phyloP scores from a whole-genome alignment of 306 rosid species.

The Cyclanthera cordifolia region DNA sequence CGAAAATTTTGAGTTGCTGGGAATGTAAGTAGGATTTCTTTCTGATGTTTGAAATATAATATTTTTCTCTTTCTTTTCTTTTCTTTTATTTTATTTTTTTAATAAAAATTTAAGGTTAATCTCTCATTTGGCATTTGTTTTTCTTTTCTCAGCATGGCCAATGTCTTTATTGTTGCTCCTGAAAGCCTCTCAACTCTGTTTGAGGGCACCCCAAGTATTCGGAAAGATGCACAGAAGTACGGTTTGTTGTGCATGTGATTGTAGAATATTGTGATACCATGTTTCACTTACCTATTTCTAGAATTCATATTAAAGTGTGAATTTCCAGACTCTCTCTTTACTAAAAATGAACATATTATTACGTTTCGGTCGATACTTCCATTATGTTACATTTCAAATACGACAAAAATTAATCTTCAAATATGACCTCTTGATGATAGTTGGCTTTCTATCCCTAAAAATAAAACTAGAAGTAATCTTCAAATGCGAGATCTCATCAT shows the following conservation, averaged over 20 bases:
- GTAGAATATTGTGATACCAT: neutral
- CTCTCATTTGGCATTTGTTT: conserved; percentile 6
- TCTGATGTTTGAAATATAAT: conserved; percentile 5
- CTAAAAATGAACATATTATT: too few relatives aligned
- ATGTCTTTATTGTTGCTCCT: conserved; percentile 96
- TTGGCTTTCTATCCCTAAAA: too few relatives aligned
- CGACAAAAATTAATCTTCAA: too few relatives aligned
- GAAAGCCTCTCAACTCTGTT: conserved; percentile 88
- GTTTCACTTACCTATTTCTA: too few relatives aligned
- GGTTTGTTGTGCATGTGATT: neutral
- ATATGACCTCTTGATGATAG: too few relatives aligned
- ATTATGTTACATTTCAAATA: too few relatives aligned
- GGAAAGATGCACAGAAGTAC: conserved; percentile 90
- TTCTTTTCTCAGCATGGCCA: conserved; percentile 60
- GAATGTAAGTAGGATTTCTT: conserved; percentile 58
- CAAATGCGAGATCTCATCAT: too few relatives aligned
- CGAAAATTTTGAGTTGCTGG: conserved; percentile 88
- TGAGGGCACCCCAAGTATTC: conserved; percentile 96
- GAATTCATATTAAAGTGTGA: too few relatives aligned
- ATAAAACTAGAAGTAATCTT: too few relatives aligned
- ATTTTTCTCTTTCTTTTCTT: too few relatives aligned
- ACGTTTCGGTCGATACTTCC: too few relatives aligned
- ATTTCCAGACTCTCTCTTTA: too few relatives aligned
- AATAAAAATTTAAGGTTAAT: conserved; percentile 22
- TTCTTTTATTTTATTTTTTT: neutral